Percentiles rank a stretch among this genome's conserved stretches.
phyloP scores from a whole-genome alignment of 2,329 filamentous ascomycete genomes.

The Penicillium frequentans region DNA sequence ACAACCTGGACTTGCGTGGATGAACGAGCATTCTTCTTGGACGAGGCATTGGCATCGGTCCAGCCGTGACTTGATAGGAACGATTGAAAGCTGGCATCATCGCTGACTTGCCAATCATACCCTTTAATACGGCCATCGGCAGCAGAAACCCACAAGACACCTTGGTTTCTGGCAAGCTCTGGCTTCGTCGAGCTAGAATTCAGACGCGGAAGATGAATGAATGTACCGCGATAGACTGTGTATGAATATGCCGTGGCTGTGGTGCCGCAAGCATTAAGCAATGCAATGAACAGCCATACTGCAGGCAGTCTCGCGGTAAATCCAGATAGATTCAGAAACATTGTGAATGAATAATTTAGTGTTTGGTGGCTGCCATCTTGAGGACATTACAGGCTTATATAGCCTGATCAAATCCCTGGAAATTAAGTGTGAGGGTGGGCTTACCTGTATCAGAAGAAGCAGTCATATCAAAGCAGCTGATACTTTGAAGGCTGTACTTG shows the following conservation, averaged over 20 bases:
- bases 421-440: not conserved
- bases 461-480: not conserved
- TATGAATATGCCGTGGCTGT: constrained; percentile 6
- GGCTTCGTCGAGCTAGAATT: constrained; percentile 2
- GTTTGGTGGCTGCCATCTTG: not conserved
- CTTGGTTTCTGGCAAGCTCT: constrained; percentile 9
- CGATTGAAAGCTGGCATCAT: constrained; percentile 13
- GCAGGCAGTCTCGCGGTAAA: constrained; percentile 1
- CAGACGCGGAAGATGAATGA: constrained; percentile 11
- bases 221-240: constrained; percentile 15
- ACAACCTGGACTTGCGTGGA: not conserved
- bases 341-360: constrained; percentile 2
- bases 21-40: not conserved
- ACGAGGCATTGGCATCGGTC: not conserved
- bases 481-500: constrained; percentile 5
- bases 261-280: constrained; percentile 4
- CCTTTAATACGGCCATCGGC: constrained; percentile 10
- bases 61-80: constrained; percentile 14
- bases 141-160: constrained; percentile 12
- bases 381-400: constrained; percentile 10
- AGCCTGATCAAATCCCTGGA: not conserved
- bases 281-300: constrained; percentile 3
- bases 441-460: constrained; percentile 3
- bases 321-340: constrained; percentile 5
- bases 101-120: constrained; percentile 11